Conservation (phyloP, 1,284 basidiomycete genomes). For the Cryptococcus sp. region DNA sequence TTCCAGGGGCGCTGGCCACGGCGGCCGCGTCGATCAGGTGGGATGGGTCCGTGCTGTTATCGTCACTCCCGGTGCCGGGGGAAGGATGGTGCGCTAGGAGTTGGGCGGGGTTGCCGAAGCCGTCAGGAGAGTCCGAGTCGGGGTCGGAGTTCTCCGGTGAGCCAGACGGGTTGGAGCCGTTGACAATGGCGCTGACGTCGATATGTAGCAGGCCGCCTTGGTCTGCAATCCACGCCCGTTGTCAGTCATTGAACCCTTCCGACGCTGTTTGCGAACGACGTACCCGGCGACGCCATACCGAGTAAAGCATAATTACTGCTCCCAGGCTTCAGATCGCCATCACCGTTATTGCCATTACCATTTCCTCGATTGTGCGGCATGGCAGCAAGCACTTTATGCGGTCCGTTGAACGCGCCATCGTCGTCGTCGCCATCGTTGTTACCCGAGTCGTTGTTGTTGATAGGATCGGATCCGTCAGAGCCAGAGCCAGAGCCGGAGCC, state of each 20-base stretch:
- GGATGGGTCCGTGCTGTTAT: background rate
- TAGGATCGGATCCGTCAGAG: background rate
- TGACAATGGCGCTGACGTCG: constrained; percentile 4
- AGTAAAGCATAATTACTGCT: constrained; percentile 13
- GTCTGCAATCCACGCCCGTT: background rate
- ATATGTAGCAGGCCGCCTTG: constrained; percentile 10
- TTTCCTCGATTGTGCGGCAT: constrained; percentile 9
- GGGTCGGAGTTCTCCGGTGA: background rate
- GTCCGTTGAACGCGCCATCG: constrained; percentile 12
- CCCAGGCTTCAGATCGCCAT: constrained; percentile 3
- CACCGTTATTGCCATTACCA: background rate
- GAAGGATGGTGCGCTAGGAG: constrained; percentile 4
- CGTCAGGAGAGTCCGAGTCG: background rate
- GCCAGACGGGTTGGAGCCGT: background rate
- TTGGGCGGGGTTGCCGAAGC: background rate
- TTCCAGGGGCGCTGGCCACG: too few relatives aligned
- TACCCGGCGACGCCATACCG: constrained; percentile 17
- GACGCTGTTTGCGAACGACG: background rate
- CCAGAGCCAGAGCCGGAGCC: background rate
- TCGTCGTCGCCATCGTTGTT: constrained; percentile 1
- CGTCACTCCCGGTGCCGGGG: background rate
- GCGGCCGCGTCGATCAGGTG: background rate
- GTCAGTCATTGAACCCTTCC: too few relatives aligned
- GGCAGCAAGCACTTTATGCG: constrained; percentile 11
- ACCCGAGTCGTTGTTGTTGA: background rate